Evolutionary conservation across 257 asterid genomes (phyloP).

Genomic region (Capsicum baccatum): DNA sequence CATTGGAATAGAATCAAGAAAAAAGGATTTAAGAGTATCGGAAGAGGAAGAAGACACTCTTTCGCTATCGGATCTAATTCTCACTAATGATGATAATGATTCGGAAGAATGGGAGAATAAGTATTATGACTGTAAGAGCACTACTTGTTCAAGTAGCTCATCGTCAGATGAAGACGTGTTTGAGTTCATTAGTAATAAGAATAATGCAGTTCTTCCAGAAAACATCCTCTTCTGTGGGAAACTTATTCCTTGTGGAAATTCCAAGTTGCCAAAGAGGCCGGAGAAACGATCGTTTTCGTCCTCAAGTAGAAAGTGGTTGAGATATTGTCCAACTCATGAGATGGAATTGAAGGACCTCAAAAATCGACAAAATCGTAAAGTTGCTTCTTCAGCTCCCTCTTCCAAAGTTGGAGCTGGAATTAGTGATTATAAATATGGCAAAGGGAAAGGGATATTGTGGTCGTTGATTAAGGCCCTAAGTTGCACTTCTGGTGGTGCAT

Average conservation of each 20-base stretch:
- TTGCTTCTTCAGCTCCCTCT: too few species aligned
- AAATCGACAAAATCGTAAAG: conserved; percentile 61
- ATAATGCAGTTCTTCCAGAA: conserved; percentile 33
- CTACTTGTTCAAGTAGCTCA: background rate
- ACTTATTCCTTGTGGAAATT: conserved; percentile 47
- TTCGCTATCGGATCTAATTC: background rate
- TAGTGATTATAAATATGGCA: too few species aligned
- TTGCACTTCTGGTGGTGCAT: conserved; percentile 45
- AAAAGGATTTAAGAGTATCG: background rate
- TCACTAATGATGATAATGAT: background rate
- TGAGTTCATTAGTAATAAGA: conserved; percentile 37
- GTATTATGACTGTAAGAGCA: background rate
- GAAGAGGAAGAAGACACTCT: background rate
- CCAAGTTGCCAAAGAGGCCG: background rate
- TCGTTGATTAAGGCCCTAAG: conserved; percentile 63
- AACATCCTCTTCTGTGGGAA: conserved; percentile 73
- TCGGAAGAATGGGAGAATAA: background rate
- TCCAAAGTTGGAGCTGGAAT: too few species aligned
- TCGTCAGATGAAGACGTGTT: background rate
- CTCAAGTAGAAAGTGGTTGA: conserved; percentile 38
- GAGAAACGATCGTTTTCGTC: background rate
- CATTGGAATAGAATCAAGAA: background rate
- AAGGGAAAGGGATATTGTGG: conserved; percentile 47
- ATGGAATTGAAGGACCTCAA: conserved; percentile 61
- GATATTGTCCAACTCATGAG: conserved; percentile 46